Percentiles rank a stretch among this genome's conserved stretches.
phyloP scores from a whole-genome alignment of 495 filamentous ascomycete genomes.

The Hyaloscypha bicolor region DNA sequence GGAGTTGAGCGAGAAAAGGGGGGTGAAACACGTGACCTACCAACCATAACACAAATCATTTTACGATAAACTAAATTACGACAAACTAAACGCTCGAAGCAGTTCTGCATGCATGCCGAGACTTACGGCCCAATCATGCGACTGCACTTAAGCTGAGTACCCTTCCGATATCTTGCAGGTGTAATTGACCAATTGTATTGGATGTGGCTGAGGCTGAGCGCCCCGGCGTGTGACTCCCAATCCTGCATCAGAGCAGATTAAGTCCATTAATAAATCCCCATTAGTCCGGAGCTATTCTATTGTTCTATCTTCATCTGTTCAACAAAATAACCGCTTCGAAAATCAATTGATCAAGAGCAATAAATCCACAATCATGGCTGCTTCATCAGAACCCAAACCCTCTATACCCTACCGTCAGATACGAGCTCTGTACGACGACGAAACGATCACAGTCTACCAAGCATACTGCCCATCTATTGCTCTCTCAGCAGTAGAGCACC shows the following conservation, averaged over 20 bases:
- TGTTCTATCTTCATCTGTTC: no score
- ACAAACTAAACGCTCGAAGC: no score
- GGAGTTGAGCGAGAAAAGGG: no score
- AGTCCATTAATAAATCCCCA: neutral
- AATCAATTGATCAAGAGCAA: neutral
- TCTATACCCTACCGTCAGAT: constrained; percentile 53
- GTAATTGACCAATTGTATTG: neutral
- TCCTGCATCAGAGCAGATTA: neutral
- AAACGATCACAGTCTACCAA: constrained; percentile 65
- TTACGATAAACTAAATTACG: no score
- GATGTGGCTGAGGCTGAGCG: constrained; percentile 2
- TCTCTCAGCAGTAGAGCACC: constrained; percentile 48
- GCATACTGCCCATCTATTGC: constrained; percentile 60
- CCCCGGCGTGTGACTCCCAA: neutral
- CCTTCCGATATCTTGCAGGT: no score
- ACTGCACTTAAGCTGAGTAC: no score
- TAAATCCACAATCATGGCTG: neutral
- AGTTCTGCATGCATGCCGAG: no score
- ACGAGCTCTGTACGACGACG: constrained; percentile 48
- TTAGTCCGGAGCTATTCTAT: neutral
- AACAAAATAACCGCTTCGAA: neutral
- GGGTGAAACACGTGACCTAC: no score
- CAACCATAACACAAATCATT: no score
- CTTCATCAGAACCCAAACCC: constrained; percentile 6
- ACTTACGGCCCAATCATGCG: no score